phyloP scores from a whole-genome alignment of 495 filamentous ascomycete genomes.

The Talaromyces thailandensis region DNA sequence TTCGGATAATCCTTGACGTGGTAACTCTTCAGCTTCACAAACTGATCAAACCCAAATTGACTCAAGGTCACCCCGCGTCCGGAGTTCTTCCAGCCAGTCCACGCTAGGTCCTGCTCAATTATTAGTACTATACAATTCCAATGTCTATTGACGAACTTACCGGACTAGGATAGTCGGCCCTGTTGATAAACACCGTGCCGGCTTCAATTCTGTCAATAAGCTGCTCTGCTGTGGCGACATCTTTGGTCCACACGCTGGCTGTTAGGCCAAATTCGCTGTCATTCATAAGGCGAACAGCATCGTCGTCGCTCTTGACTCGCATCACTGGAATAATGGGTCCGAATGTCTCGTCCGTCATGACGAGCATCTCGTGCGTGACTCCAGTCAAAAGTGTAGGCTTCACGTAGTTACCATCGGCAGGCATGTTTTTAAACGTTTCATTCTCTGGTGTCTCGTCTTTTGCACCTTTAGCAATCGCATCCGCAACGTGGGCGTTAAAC shows the following conservation, averaged over 20 bases:
- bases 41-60: conserved; percentile 86
- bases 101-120: conserved; percentile 71
- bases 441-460: conserved; percentile 76
- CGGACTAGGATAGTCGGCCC: conserved; percentile 85
- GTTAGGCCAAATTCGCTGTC: conserved; percentile 92
- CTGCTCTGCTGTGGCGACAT: conserved; percentile 64
- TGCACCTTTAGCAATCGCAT: conserved; percentile 79
- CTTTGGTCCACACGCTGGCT: conserved; percentile 97
- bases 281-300: conserved; percentile 85
- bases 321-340: conserved; percentile 90
- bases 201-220: conserved; percentile 79
- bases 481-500: conserved; percentile 73
- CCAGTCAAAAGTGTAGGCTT: conserved; percentile 74
- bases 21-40: conserved; percentile 91
- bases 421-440: conserved; percentile 57
- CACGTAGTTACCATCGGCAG: conserved; percentile 72
- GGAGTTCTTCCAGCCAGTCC: conserved; percentile 97
- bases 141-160: conserved; percentile 43
- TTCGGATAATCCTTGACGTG: conserved; percentile 87
- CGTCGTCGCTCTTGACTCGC: conserved; percentile 76
- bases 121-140: conserved; percentile 12
- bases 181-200: conserved; percentile 94
- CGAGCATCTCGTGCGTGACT: conserved; percentile 75
- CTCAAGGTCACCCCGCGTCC: conserved; percentile 86
- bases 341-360: conserved; percentile 96